A percentile compares a stretch with the other conserved stretches of the same genome.
Evolutionary conservation across 2,329 filamentous ascomycete species (phyloP).

Genomic region (Botrytis byssoidea): DNA sequence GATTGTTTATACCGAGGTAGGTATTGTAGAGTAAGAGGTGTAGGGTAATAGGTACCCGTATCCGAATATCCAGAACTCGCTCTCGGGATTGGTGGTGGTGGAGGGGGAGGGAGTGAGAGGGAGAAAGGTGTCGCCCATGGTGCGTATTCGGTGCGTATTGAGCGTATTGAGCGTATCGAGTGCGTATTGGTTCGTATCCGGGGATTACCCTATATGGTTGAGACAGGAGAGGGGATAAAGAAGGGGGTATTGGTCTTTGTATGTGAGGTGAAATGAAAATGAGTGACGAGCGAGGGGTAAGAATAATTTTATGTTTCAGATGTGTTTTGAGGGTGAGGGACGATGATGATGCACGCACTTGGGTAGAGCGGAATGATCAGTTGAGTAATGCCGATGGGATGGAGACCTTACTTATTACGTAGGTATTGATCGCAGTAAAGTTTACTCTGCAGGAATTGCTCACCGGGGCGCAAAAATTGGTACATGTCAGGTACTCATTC

Average conservation of each 20-base stretch:
- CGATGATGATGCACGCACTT: not conserved
- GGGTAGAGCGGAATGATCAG: not conserved
- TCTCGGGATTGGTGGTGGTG: conserved; percentile 18
- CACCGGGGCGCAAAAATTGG: not conserved
- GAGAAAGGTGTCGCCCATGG: not conserved
- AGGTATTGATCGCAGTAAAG: not conserved
- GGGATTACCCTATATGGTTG: not conserved
- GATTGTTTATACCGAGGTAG: not conserved
- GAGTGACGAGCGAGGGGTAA: not conserved
- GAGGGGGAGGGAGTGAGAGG: conserved; percentile 6
- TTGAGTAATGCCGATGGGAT: not conserved
- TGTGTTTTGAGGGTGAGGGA: not conserved
- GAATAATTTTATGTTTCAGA: not conserved
- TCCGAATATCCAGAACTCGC: conserved; percentile 92
- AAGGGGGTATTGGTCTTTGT: not conserved
- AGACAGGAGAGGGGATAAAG: not conserved
- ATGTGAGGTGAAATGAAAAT: not conserved
- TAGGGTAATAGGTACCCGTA: conserved; percentile 69
- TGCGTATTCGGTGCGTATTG: not conserved
- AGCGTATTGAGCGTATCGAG: too few relatives aligned
- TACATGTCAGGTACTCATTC: not conserved
- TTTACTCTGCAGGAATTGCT: not conserved
- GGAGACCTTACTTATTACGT: not conserved
- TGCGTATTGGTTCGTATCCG: not conserved
- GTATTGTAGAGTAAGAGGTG: not conserved